Base-by-base conservation (phyloP, 805 yeast genomes). In the Danielia reshetovae region DNA sequence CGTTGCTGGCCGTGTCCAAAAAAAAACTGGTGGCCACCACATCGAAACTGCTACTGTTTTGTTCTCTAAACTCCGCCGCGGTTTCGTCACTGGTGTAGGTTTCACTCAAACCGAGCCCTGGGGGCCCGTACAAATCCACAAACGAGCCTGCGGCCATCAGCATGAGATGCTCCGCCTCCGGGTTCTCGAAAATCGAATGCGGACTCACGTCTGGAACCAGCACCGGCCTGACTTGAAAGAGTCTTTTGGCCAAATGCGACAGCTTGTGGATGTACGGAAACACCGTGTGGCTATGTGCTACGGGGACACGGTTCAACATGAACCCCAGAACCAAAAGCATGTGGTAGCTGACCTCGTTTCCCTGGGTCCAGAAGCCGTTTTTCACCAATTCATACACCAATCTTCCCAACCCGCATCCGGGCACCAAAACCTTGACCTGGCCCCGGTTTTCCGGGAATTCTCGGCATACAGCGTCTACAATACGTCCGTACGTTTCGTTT, bases 91-190 rank as follows among this genome's bases (percentile, higher is more conserved):
- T 44, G 3, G 69, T 51, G 41, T 62, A 68, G 1, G 59, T 47
- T 2, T 63, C 68, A 2, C 69, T 52, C 4, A 56, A 32, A 11
- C 54, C 50, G 32, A 67, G 42, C 32, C 57, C 53, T 1, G 58
- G 51, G 0, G 81, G 78, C 0, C 85, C 85, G 51, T 79, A 81
- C 12, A 81, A 57, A 41, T 81, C 88, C 4, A 70, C 68, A 51
- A 84, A 84, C 0, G 85, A 78, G 0, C 93, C 93, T 0, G 87
- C 78, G 1, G 78, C 71, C 72, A 83, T 81, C 0, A 85, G 74
- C 83, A 84, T 75, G 29, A 76, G 54, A 5, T 76, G 77, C 7
- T 29, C 24, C 16, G 19, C 29, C 18, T 25, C 31, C 5, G 30
- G 16, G 7, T 15, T 38, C 4, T 29, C 8, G 23, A 46, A 39